phyloP scores from a whole-genome alignment of 1,139 yeast genomes.

The Geotrichum cucujoidarum region DNA sequence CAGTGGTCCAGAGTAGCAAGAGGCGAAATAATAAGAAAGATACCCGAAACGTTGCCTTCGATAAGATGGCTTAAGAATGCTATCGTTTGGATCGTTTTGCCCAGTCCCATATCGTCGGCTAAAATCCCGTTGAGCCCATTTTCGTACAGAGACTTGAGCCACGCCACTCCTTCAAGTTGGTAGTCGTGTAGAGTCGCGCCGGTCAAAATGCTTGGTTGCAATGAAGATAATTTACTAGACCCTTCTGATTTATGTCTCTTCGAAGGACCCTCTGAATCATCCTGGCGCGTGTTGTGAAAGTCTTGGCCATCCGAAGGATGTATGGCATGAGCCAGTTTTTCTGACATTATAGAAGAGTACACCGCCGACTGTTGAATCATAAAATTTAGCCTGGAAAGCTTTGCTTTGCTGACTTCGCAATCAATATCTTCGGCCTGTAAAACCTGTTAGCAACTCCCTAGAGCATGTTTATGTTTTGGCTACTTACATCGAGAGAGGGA shows the following conservation, averaged over 20 bases:
- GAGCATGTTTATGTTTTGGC: too few relatives aligned
- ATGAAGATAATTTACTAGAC: slow-evolving; percentile 15
- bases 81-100: slow-evolving; percentile 81
- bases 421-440: too few relatives aligned
- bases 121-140: slow-evolving; percentile 87
- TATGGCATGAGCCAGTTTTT: neutral
- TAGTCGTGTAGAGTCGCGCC: slow-evolving; percentile 74
- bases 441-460: too few relatives aligned
- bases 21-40: slow-evolving; percentile 93
- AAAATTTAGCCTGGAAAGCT: slow-evolving; percentile 62
- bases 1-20: slow-evolving; percentile 96
- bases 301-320: too few relatives aligned
- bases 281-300: too few relatives aligned
- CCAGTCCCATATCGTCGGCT: slow-evolving; percentile 95
- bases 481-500: too few relatives aligned
- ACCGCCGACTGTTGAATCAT: slow-evolving; percentile 79
- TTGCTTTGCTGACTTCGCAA: too few relatives aligned
- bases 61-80: slow-evolving; percentile 83
- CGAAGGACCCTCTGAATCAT: too few relatives aligned
- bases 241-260: too few relatives aligned
- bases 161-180: slow-evolving; percentile 84
- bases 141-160: slow-evolving; percentile 83
- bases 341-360: slow-evolving; percentile 67
- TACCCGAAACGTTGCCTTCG: slow-evolving; percentile 96
- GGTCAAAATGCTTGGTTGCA: slow-evolving; percentile 61